Evolutionary conservation across 2,329 filamentous ascomycete species (phyloP).

Genomic region (Nemania bipapillata): DNA sequence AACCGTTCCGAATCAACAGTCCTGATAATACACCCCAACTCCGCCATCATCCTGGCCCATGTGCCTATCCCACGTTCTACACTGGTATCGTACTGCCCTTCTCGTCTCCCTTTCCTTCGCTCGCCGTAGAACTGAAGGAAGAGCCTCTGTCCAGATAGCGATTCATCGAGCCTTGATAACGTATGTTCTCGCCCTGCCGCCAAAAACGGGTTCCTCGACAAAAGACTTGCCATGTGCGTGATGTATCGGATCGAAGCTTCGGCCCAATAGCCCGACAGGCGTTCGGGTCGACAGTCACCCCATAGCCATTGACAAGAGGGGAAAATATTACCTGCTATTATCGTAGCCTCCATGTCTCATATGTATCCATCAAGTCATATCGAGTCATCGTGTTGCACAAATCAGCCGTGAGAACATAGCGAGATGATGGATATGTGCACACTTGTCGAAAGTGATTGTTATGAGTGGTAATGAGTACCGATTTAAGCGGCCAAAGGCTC

Average conservation of each 20-base stretch:
- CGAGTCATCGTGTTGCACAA: constrained; percentile 40
- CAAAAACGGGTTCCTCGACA: constrained; percentile 32
- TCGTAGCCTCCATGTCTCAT: constrained; percentile 41
- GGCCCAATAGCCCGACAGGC: constrained; percentile 23
- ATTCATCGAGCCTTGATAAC: constrained; percentile 1
- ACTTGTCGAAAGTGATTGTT: constrained; percentile 21
- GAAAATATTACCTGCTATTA: constrained; percentile 32
- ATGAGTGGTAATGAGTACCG: constrained; percentile 16
- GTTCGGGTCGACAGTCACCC: constrained; percentile 22
- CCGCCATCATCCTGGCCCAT: constrained; percentile 22
- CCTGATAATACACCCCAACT: constrained; percentile 37
- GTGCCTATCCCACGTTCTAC: constrained; percentile 21
- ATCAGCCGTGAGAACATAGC: constrained; percentile 33
- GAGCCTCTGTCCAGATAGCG: background rate
- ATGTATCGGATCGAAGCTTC: constrained; percentile 25
- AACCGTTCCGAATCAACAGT: constrained; percentile 23
- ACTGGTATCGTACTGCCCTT: constrained; percentile 7
- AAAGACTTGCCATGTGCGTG: constrained; percentile 17
- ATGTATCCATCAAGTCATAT: constrained; percentile 45
- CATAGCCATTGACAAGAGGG: constrained; percentile 38
- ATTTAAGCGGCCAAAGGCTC: constrained; percentile 52
- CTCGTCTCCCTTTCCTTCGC: constrained; percentile 18
- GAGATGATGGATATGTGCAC: constrained; percentile 31
- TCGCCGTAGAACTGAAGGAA: background rate
- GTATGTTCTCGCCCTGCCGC: constrained; percentile 22